Evolutionary conservation across 78 protist species (phyloP), one percentile per base, ranked within the genome.

Genomic region (Chrysochromulina parva): DNA sequence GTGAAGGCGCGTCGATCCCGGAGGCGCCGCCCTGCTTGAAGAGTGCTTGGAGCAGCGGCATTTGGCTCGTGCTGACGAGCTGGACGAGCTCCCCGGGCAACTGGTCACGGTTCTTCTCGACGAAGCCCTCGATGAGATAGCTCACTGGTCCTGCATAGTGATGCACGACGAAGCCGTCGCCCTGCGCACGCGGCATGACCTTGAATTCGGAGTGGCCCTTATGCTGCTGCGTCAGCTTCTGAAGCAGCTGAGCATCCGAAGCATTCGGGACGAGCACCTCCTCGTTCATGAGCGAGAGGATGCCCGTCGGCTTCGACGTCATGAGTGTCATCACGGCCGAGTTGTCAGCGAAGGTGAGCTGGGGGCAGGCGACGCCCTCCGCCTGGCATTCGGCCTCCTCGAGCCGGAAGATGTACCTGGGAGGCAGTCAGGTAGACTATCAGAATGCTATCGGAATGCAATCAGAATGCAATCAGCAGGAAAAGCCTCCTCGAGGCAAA

Each of bases 341-440:
- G 86, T 53, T 53, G 62, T 22, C 86, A 20, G 62, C 86, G 60
- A 78, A 53, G 22, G 0, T 47, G 62, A 76, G 59, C 59, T 19
- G 2, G 17, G 86, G 86, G 48, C 62, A 53, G 24, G 20, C 57
- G n/a, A 78, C 86, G 86, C 86, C 86, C 60, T 78, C 86, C 24
- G 59, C n/a, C 62, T 62, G 86, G 86, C 86, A 78, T n/a, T 50
- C 57, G 62, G 1, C 9, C 85, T 76, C 59, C 85, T 76, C 85
- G 28, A 76, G 26, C 85, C 11, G 20, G 85, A 76, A 76, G 85
- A 76, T 47, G 81, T 47, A 28, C n/a, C n/a, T n/a, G n/a, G n/a
- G n/a, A n/a, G n/a, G n/a, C n/a, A n/a, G n/a, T n/a, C n/a, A n/a
- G n/a, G n/a, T n/a, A n/a, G n/a, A n/a, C n/a, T n/a, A n/a, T n/a